Evolutionary conservation across 176 grass and related monocot genomes (phyloP), one percentile per base, ranked within the genome.

Genomic region (Poa annua): DNA sequence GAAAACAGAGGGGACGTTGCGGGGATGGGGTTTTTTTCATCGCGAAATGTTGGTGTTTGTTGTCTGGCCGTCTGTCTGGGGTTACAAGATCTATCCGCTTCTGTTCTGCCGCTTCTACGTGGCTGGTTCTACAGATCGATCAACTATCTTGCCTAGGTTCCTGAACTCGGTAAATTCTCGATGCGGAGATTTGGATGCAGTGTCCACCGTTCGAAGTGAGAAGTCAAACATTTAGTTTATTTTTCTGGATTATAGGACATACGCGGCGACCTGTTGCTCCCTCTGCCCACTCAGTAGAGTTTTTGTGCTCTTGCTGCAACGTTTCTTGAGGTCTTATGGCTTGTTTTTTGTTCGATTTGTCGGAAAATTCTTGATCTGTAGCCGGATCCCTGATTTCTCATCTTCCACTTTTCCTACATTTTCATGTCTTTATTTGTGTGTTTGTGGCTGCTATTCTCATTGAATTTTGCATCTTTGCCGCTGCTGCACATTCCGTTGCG

Each of bases 51-150:
- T 26, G 12, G 3, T 59, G 17, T 8, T 74, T 20, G 41, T 8
- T 16, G 25, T 10, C 4, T 74, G 22, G 41, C 6, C 6, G 7
- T 10, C 3, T 48, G 29, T 29, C 45, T 50, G 55, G 61, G 61
- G 61, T 0, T 33, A 4, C 61, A 25, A 19, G 34, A 81, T 81
- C 36, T 21, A n/a, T 7, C 41, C 49, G 72, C 38, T 71, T 38
- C 39, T 29, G 29, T 29, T n/a, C n/a, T 67, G 12, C 66, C 29
- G 41, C 51, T 81, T 53, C 41, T 20, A 9, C 4, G 13, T 54
- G 52, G 1, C 11, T 71, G 6, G 12, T 38, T 75, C n/a, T 41
- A 44, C 8, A 22, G 74, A 83, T 74, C 45, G 74, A 82, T 66
- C 45, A 2, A 48, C 12, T 20, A 2, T 44, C 19, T 65, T 72